Percentiles rank a stretch among this genome's conserved stretches.
These are phyloP conservation scores for Calonectria hawksworthii DNA, from an alignment of 2,329 filamentous ascomycete species.

Conservation along the genomic window DNA sequence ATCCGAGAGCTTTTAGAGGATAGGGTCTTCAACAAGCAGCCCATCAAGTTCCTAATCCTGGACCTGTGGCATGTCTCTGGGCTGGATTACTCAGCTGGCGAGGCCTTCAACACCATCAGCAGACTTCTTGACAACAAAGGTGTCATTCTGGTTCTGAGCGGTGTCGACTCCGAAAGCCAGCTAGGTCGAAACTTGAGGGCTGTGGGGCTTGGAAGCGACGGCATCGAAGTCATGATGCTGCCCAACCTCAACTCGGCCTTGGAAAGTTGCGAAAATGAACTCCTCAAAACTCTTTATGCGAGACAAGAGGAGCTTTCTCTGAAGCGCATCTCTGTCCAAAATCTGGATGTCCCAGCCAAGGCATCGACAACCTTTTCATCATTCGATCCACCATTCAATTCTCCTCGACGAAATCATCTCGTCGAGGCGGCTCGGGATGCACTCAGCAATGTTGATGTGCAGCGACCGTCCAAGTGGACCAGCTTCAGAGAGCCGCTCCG, in stretches of 20 bases:
- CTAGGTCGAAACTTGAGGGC: conserved; percentile 85
- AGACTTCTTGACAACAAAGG: conserved; percentile 83
- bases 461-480: conserved; percentile 79
- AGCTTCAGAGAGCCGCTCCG: conserved; percentile 91
- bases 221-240: conserved; percentile 83
- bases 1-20: conserved; percentile 88
- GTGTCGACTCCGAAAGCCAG: conserved; percentile 81
- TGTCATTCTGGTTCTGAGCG: conserved; percentile 86
- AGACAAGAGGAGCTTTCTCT: conserved; percentile 73
- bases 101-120: conserved; percentile 94
- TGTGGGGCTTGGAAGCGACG: conserved; percentile 83
- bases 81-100: conserved; percentile 95
- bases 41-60: conserved; percentile 90
- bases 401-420: conserved; percentile 84
- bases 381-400: conserved; percentile 71
- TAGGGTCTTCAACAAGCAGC: conserved; percentile 80
- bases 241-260: conserved; percentile 93
- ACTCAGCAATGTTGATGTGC: conserved; percentile 75
- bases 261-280: conserved; percentile 94
- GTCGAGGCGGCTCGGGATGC: conserved; percentile 83
- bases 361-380: conserved; percentile 49
- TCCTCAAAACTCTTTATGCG: conserved; percentile 84
- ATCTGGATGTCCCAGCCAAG: conserved; percentile 63
- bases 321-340: conserved; percentile 58
- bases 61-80: conserved; percentile 92